Base-by-base conservation (phyloP, 345 rosid species). In the Litchi chinensis region DNA sequence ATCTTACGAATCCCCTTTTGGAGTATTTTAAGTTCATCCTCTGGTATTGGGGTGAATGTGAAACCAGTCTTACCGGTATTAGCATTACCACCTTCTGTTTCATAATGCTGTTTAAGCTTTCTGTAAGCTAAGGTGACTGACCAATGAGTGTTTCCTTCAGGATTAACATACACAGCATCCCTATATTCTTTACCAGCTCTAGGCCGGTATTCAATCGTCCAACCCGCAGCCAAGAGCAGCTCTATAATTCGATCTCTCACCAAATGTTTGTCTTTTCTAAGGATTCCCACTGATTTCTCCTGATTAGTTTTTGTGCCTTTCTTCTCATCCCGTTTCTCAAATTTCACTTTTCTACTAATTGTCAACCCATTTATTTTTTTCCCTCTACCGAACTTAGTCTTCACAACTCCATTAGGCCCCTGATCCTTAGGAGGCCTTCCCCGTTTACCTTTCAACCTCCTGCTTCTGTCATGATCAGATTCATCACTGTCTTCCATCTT, bases 131-230 rank as follows among this genome's bases (percentile, higher is more conserved):
- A 79, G 64, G 99, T 95, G 77, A 92, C 86, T 59, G 99, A 95
- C 99, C 99, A 95, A 84, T 93, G 97, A 77, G 98, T 92, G 82
- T 83, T 94, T 69, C 98, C 98, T 77, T 88, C 87, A 71, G 97
- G 98, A 87, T 90, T 95, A 76, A 95, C 91, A 90, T 95, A 95
- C 41, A 95, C 97, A 68, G 99, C 93, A 87, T 91, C 98, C 0
- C 64, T 63, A 81, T 95, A 95, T 18, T 67, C 76, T 78, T 73
- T 92, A 75, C 89, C 87, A 70, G 81, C 60, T 75, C 97, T 85
- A 40, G 96, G 97, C 85, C 98, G 88, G 82, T 91, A 86, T 41
- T 95, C 88, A 80, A 95, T 83, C 26, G 82, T 91, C 99, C 99
- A 95, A 65, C 97, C 99, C 65, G 99, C 99, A 64, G 77, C 89